Evolutionary conservation across 257 asterid genomes (phyloP).

Genomic region (Fraxinus americana): DNA sequence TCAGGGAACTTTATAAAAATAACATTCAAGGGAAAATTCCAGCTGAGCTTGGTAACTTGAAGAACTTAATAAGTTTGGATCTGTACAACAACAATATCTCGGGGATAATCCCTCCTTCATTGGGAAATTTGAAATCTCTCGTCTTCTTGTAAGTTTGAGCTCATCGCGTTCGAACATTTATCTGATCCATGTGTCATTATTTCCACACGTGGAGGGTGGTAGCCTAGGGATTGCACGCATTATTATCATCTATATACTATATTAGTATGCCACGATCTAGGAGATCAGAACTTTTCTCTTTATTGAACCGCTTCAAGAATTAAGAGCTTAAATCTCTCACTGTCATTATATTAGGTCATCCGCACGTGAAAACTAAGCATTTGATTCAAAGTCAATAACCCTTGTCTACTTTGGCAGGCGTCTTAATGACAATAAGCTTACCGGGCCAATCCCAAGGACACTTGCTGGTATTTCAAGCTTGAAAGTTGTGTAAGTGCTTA

Average conservation of each 20-base stretch:
- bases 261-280: neutral
- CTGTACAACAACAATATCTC: slow-evolving; percentile 76
- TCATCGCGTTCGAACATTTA: neutral
- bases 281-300: neutral
- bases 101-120: slow-evolving; percentile 62
- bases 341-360: neutral
- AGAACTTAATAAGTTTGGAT: slow-evolving; percentile 79
- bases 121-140: slow-evolving; percentile 69
- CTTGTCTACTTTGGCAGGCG: slow-evolving; percentile 52
- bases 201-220: neutral
- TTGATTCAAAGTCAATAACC: slow-evolving; percentile 19
- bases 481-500: slow-evolving; percentile 83
- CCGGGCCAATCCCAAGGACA: slow-evolving; percentile 68
- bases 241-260: neutral
- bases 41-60: slow-evolving; percentile 69
- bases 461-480: slow-evolving; percentile 56
- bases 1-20: slow-evolving; percentile 87
- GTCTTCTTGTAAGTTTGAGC: slow-evolving; percentile 67
- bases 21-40: slow-evolving; percentile 75
- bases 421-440: slow-evolving; percentile 65
- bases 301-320: neutral
- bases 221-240: neutral
- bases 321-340: neutral
- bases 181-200: neutral
- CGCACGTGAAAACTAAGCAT: neutral